phyloP scores from a whole-genome alignment of 305 asterid genomes.

The Fraxinus nigra region DNA sequence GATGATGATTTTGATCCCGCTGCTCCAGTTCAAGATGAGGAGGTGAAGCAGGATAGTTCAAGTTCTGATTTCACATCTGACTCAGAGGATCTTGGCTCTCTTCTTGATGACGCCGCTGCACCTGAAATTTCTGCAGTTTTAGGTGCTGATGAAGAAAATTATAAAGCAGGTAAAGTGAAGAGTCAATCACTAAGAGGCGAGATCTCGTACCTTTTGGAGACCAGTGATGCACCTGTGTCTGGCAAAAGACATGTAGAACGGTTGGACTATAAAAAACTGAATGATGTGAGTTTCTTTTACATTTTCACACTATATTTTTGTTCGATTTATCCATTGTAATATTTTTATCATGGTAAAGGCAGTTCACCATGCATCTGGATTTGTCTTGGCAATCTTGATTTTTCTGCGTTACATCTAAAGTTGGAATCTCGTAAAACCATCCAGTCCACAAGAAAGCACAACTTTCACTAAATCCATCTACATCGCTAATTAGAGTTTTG shows the following conservation, averaged over 20 bases:
- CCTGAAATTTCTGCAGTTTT: conserved; percentile 24
- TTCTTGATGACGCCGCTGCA: conserved; percentile 42
- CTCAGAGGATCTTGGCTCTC: conserved; percentile 72
- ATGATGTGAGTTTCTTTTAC: conserved; percentile 64
- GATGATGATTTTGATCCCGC: conserved; percentile 87
- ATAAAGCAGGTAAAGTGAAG: conserved; percentile 34
- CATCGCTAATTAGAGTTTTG: neutral
- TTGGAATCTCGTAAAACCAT: neutral
- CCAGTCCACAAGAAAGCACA: neutral
- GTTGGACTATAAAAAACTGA: conserved; percentile 79
- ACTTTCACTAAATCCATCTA: neutral
- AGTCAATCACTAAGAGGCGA: conserved; percentile 50
- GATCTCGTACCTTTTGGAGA: conserved; percentile 55
- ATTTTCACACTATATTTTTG: conserved; percentile 1
- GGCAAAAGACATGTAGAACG: conserved; percentile 64
- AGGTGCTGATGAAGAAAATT: conserved; percentile 28
- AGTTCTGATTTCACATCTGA: conserved; percentile 95
- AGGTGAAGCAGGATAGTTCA: conserved; percentile 54
- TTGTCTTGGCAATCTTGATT: neutral
- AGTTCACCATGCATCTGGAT: conserved; percentile 16
- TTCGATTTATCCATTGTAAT: conserved; percentile 15
- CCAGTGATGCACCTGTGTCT: conserved; percentile 44
- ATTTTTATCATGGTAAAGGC: neutral
- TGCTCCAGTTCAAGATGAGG: conserved; percentile 46
- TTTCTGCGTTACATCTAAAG: neutral